phyloP scores from a whole-genome alignment of 352 stramenopile species.

The Globisporangium orthogonon region DNA sequence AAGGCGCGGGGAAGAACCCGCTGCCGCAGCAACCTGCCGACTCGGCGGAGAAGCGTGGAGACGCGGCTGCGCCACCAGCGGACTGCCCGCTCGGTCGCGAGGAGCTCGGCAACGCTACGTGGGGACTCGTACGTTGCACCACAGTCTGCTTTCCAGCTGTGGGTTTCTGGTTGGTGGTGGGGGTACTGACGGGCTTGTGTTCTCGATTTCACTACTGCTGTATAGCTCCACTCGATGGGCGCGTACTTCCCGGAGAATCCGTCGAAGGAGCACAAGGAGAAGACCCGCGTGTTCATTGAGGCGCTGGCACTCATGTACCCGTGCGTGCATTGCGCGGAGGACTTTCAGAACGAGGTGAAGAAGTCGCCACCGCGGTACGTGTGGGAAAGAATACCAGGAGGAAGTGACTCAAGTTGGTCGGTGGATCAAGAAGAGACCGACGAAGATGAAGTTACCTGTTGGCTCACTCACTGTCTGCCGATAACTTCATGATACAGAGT shows the following conservation, averaged over 20 bases:
- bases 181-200: neutral
- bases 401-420: no score
- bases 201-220: neutral
- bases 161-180: neutral
- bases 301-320: constrained; percentile 91
- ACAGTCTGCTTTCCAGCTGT: neutral
- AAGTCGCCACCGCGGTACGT: constrained; percentile 87
- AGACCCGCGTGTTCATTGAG: constrained; percentile 88
- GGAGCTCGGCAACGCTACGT: constrained; percentile 83
- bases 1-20: constrained; percentile 6
- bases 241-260: constrained; percentile 97
- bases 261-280: constrained; percentile 82
- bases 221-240: constrained; percentile 90
- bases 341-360: constrained; percentile 94
- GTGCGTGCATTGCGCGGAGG: constrained; percentile 91
- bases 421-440: neutral
- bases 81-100: constrained; percentile 85
- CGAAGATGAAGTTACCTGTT: neutral
- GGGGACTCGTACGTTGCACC: constrained; percentile 60
- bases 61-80: constrained; percentile 10
- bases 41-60: no score
- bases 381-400: no score
- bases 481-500: constrained; percentile 38
- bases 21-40: constrained; percentile 1
- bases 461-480: neutral